Conservation (phyloP, 179 eudicot genomes). For the Spinacia oleracea region DNA sequence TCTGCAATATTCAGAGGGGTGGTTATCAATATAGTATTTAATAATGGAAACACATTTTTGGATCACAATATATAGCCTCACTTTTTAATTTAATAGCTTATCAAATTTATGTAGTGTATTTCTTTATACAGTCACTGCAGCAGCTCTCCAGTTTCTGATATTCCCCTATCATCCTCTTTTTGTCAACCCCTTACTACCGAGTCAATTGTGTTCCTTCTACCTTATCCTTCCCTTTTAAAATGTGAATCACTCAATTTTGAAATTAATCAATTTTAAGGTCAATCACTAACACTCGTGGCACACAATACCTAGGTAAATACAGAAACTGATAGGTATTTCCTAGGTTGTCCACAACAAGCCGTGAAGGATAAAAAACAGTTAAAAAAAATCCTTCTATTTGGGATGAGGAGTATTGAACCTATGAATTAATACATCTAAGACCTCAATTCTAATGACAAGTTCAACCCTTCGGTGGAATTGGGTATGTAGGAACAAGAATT, state of each 20-base stretch:
- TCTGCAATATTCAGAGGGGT: slow-evolving; percentile 24
- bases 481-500: neutral
- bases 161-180: neutral
- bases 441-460: neutral
- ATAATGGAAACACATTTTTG: neutral
- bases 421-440: neutral
- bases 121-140: neutral
- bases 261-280: neutral
- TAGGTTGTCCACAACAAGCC: neutral
- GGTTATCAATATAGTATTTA: neutral
- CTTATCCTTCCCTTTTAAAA: neutral
- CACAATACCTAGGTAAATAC: neutral
- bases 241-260: neutral
- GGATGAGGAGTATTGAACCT: neutral
- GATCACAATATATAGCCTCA: neutral
- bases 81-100: neutral
- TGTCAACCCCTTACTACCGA: neutral
- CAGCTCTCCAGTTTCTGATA: neutral
- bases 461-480: neutral
- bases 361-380: neutral
- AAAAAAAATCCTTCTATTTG: neutral
- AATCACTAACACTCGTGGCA: neutral
- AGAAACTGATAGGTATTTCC: neutral
- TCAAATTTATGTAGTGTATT: neutral
- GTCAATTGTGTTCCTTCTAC: neutral